A percentile compares a stretch with the other conserved stretches of the same genome.
These are phyloP conservation scores for Novymonas esmeraldas DNA, from an alignment of 208 protist species.

Conservation along the genomic window DNA sequence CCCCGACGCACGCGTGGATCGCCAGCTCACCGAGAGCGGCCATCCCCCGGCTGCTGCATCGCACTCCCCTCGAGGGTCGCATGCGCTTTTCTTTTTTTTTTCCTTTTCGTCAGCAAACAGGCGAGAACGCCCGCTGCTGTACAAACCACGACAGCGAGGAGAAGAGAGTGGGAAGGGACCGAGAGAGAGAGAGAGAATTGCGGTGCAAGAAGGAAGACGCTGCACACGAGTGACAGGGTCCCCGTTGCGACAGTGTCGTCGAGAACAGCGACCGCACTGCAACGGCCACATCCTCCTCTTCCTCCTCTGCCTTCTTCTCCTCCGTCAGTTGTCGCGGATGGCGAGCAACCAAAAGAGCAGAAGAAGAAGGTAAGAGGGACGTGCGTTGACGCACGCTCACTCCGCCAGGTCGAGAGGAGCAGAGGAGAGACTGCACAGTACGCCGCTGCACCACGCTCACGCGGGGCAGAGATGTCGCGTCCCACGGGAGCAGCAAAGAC, in stretches of 20 bases:
- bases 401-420: background rate
- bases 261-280: no score
- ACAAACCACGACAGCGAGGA: background rate
- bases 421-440: background rate
- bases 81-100: constrained; percentile 1
- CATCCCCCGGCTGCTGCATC: background rate
- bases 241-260: no score
- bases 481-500: no score
- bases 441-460: background rate
- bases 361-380: background rate
- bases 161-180: no score
- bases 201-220: no score
- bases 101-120: background rate
- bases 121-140: background rate
- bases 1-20: constrained; percentile 72
- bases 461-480: no score
- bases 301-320: no score
- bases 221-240: no score
- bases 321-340: background rate
- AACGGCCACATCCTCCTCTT: no score
- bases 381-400: background rate
- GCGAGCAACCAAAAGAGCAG: constrained; percentile 10
- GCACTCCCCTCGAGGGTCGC: background rate
- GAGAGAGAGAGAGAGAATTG: no score
- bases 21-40: constrained; percentile 31